Evolutionary conservation across 2,329 filamentous ascomycete genomes (phyloP), one percentile per base, ranked within the genome.

Genomic region (Fusarium keratoplasticum): DNA sequence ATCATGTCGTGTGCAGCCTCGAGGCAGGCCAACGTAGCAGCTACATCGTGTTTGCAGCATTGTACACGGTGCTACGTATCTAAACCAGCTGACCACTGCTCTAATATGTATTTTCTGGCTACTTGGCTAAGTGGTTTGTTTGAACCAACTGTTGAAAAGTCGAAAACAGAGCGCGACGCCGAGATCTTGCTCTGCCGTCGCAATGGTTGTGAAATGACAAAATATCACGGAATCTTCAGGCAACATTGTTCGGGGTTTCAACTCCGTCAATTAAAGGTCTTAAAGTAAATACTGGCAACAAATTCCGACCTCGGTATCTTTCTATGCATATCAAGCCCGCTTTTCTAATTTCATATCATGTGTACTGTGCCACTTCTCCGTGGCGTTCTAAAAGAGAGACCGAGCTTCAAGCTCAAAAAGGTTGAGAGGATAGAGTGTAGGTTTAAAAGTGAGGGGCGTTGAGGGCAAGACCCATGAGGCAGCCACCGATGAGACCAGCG

Each of bases 401-500:
- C 16, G 29, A 66, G 64, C 47, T 9, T 44, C 61, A 59, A 61
- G 38, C 31, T 42, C 55, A 40, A 72, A 42, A 13, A 44, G 42
- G 22, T 68, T 73, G 60, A 42, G 31, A 35, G 65, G 59, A n/a
- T 6, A 6, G 25, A 2, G 38, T 50, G 10, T 33, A 13, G 9
- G 25, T 18, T 68, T 76, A 78, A 47, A 83, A 83, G 64, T 83
- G 82, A 59, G 84, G 84, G 27, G 84, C 78, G 75, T 86, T 85
- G 59, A 86, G 77, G 29, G 82, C 70, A 11, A 86, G 75, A 18
- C 76, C 84, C 84, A 85, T 85, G 35, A 84, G 75, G 40, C 78
- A 78, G 42, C 84, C 84, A 64, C 83, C 84, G 31, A 86, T 82
- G 16, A 82, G 78, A 40, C 84, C 84, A 22, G 84, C 84, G 63